These are phyloP conservation scores for Thielaviopsis euricoi DNA, from an alignment of 2,329 filamentous ascomycete species.

Conservation along the genomic window DNA sequence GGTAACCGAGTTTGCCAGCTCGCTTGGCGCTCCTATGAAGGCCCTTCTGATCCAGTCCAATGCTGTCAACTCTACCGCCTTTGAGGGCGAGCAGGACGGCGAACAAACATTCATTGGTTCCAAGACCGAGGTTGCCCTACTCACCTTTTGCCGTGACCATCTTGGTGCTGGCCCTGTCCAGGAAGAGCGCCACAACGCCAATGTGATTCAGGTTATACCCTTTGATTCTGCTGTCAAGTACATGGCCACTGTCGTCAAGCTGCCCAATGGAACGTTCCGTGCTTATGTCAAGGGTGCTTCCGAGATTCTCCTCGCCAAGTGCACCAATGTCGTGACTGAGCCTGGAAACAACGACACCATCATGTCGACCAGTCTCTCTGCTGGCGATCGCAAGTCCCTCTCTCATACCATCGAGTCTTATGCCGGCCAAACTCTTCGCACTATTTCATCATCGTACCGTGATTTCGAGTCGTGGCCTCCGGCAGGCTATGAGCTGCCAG, in stretches of 20 bases:
- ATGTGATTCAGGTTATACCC: constrained; percentile 33
- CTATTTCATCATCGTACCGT: constrained; percentile 58
- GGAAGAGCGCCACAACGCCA: constrained; percentile 28
- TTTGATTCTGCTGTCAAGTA: constrained; percentile 40
- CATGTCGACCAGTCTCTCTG: constrained; percentile 35
- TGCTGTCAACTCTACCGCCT: constrained; percentile 41
- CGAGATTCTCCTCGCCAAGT: constrained; percentile 33
- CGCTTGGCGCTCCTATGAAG: constrained; percentile 7
- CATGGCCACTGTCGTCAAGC: constrained; percentile 37
- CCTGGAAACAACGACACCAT: constrained; percentile 32
- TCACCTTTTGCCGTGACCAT: constrained; percentile 32
- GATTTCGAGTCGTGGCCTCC: constrained; percentile 66
- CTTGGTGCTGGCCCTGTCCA: constrained; percentile 31
- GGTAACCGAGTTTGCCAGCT: constrained; percentile 7
- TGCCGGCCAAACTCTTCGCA: constrained; percentile 37
- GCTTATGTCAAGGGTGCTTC: constrained; percentile 38
- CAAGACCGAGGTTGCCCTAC: constrained; percentile 39
- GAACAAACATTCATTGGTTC: constrained; percentile 33
- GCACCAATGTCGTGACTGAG: constrained; percentile 23
- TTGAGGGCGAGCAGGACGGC: constrained; percentile 32
- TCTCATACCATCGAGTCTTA: constrained; percentile 10
- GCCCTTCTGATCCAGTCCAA: constrained; percentile 25
- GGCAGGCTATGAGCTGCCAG: constrained; percentile 31
- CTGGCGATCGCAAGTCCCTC: constrained; percentile 26
- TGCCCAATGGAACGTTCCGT: constrained; percentile 23